These are phyloP conservation scores for Raphidocelis subcapitata DNA, from an alignment of 139 green algal species.

Conservation along the genomic window DNA sequence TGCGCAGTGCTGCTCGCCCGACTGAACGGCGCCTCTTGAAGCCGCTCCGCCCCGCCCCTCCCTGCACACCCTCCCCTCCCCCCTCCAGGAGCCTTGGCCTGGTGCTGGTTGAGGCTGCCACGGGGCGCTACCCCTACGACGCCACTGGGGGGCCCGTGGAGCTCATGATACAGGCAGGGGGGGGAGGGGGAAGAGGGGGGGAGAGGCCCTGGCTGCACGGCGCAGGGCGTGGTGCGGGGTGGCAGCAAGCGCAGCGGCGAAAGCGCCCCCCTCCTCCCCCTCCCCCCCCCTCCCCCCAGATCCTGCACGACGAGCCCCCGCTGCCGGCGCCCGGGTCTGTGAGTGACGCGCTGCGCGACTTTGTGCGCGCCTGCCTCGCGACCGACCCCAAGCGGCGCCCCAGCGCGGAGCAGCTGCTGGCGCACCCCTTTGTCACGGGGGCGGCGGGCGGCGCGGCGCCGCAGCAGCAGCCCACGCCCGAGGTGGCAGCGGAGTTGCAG, in stretches of 20 bases:
- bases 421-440: constrained; percentile 66
- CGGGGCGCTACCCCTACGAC: constrained; percentile 90
- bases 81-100: constrained; percentile 76
- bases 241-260: background rate
- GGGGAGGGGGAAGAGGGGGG: too few species aligned
- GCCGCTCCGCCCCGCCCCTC: background rate
- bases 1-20: too few species aligned
- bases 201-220: constrained; percentile 6
- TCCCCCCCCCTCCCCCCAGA: constrained; percentile 9
- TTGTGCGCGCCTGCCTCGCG: constrained; percentile 69
- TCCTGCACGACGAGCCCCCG: constrained; percentile 50
- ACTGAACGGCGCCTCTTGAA: background rate
- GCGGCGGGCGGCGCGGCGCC: background rate
- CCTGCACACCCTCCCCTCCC: background rate
- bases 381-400: constrained; percentile 71
- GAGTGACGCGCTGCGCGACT: constrained; percentile 76
- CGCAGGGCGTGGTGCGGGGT: background rate
- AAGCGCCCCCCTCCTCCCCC: background rate
- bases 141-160: constrained; percentile 63
- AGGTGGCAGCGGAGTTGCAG: background rate
- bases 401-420: constrained; percentile 65
- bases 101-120: constrained; percentile 84
- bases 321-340: constrained; percentile 41
- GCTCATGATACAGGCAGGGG: constrained; percentile 85
- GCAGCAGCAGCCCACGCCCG: background rate